Evolutionary conservation across 805 yeast species (phyloP).

Genomic region (Wickerhamiella cacticola): DNA sequence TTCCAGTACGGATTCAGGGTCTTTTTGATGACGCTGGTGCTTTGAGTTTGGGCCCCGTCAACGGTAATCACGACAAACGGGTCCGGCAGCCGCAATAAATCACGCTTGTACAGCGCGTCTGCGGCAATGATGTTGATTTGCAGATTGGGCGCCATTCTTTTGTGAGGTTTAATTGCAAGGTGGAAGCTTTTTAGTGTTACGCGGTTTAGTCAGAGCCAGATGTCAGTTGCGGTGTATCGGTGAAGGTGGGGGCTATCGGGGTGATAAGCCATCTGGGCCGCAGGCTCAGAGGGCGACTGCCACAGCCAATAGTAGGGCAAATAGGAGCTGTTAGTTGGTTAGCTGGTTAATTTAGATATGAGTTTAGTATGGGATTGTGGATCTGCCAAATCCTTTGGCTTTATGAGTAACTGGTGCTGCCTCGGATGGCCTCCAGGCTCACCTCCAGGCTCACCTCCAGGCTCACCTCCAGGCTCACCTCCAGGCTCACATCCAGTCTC

Average conservation of each 20-base stretch:
- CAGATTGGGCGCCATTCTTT: constrained; percentile 18
- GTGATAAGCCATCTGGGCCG: too few species aligned
- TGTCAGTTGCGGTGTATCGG: not conserved
- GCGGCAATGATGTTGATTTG: constrained; percentile 62
- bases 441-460: too few species aligned
- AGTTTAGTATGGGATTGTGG: too few species aligned
- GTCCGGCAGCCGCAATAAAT: constrained; percentile 90
- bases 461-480: too few species aligned
- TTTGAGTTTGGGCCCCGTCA: constrained; percentile 94
- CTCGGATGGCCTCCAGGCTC: too few species aligned
- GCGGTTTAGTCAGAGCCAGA: not conserved
- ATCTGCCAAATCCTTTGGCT: too few species aligned
- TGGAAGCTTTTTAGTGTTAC: not conserved
- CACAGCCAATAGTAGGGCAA: too few species aligned
- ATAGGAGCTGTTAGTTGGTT: too few species aligned
- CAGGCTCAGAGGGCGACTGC: too few species aligned
- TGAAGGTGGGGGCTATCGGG: not conserved
- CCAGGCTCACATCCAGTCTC: too few species aligned
- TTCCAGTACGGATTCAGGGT: constrained; percentile 98
- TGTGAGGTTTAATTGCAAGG: not conserved
- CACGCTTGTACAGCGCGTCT: constrained; percentile 88
- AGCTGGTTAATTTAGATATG: too few species aligned
- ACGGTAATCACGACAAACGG: constrained; percentile 96
- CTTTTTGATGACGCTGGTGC: constrained; percentile 86
- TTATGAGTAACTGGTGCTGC: too few species aligned